Conservation (phyloP, 306 rosid genomes). For the Glycine tomentella region DNA sequence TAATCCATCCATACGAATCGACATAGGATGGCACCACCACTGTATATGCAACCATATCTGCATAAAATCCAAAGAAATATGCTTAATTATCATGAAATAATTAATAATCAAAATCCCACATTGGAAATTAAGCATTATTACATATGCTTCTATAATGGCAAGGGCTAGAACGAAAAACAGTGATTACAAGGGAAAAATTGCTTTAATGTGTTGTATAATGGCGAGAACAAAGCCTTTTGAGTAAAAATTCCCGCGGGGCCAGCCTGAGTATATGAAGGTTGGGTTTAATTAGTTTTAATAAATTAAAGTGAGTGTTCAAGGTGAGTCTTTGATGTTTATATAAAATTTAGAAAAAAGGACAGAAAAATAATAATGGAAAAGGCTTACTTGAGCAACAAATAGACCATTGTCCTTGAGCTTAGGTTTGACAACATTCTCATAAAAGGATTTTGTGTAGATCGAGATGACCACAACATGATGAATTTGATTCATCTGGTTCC, state of each 20-base stretch:
- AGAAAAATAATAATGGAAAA: neutral
- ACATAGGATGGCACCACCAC: constrained; percentile 14
- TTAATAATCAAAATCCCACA: neutral
- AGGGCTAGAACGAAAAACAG: neutral
- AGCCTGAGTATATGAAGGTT: neutral
- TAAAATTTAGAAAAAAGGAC: no score
- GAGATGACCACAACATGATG: neutral
- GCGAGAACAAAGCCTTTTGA: constrained; percentile 1
- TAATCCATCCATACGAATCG: constrained; percentile 12
- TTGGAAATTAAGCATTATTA: neutral
- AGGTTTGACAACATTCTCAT: neutral
- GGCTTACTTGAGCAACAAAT: constrained; percentile 27
- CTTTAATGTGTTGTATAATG: neutral
- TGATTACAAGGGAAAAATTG: constrained; percentile 22
- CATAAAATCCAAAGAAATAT: neutral
- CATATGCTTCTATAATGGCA: neutral
- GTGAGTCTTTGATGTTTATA: neutral
- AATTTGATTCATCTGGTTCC: neutral
- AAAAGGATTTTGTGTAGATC: constrained; percentile 13
- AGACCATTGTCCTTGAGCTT: constrained; percentile 22
- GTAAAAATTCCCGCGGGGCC: neutral
- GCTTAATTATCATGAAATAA: neutral
- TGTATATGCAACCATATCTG: constrained; percentile 31
- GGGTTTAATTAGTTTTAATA: neutral
- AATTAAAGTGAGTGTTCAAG: neutral